Evolutionary conservation across 176 grass and related monocot species (phyloP), one percentile per base, ranked within the genome.

Genomic region (Tuctoria greenei): DNA sequence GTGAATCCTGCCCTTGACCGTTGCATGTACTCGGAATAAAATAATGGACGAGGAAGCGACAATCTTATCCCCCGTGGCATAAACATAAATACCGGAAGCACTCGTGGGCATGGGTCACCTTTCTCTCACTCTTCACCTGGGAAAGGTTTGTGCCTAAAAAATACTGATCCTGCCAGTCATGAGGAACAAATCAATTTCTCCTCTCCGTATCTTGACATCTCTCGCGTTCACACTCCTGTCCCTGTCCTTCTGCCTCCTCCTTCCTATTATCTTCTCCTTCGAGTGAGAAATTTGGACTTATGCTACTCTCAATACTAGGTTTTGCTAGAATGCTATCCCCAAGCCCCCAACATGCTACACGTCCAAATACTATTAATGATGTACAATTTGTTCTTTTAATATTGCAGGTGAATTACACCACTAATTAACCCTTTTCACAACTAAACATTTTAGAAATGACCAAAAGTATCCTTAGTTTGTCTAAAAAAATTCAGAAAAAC

Each of bases 181-280:
- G 72, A 44, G 72, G 55, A 57, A 61, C 66, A 61, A 26, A 79
- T 42, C 43, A 35, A 42, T 54, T 81, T 61, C 69, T 44, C 31
- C 9, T 64, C n/a, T 50, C 41, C 23, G 17, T 24, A 47, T 86
- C 36, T 64, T 69, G 35, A 69, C 73, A 82, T 75, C 79, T 60
- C 82, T 85, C 79, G 52, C 67, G 74, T 66, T 82, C 67, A 76
- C 72, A 80, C 70, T 72, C 59, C 72, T 25, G 62, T 40, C 74
- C 81, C 61, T 72, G 23, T 84, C 73, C 56, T 3, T 1, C 55
- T 58, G 55, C 55, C 51, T 56, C 62, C 66, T 37, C n/a, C 67
- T 15, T 14, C 51, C 73, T 17, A 21, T 34, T 15, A 1, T 77
- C 51, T 18, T 20, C 80, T 66, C 44, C 51, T 13, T 7, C n/a